Evolutionary conservation across 495 filamentous ascomycete genomes (phyloP).

Genomic region (Penicillium crystallinum): DNA sequence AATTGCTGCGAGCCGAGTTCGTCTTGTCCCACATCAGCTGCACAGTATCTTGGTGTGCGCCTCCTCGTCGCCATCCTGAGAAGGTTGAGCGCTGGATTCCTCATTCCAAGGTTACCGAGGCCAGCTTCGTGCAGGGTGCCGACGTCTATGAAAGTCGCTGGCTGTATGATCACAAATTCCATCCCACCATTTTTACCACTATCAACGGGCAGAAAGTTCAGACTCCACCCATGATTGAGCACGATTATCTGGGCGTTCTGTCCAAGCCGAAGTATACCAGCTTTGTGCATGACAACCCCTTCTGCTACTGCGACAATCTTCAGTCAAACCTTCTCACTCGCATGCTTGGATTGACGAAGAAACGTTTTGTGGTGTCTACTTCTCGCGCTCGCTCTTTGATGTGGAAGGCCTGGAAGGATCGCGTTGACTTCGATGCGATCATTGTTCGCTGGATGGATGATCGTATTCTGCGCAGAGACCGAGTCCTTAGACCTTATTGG

Average conservation of each 20-base stretch:
- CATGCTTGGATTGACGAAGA: slow-evolving; percentile 43
- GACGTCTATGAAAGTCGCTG: slow-evolving; percentile 53
- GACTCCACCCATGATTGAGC: slow-evolving; percentile 56
- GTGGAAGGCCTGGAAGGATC: slow-evolving; percentile 62
- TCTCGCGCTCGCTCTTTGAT: slow-evolving; percentile 55
- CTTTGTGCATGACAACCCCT: slow-evolving; percentile 54
- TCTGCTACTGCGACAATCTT: slow-evolving; percentile 46
- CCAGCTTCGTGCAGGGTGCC: slow-evolving; percentile 49
- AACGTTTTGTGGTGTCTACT: slow-evolving; percentile 51
- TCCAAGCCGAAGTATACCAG: slow-evolving; percentile 50
- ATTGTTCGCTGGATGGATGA: slow-evolving; percentile 61
- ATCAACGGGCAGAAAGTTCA: slow-evolving; percentile 50
- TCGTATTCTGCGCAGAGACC: slow-evolving; percentile 50
- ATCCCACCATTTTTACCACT: slow-evolving; percentile 54
- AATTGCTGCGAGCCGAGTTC: slow-evolving; percentile 54
- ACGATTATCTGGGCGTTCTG: slow-evolving; percentile 51
- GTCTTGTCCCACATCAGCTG: slow-evolving; percentile 50
- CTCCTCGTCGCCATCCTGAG: slow-evolving; percentile 47
- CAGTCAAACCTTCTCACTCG: slow-evolving; percentile 43
- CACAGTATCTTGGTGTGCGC: slow-evolving; percentile 55
- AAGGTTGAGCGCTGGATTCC: slow-evolving; percentile 56
- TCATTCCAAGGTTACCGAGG: slow-evolving; percentile 54
- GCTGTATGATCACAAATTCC: slow-evolving; percentile 59
- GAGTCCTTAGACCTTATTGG: slow-evolving; percentile 55
- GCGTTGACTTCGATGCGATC: slow-evolving; percentile 54